Percentiles rank a stretch among this genome's conserved stretches.
Conservation (phyloP, 1,284 basidiomycete species). For the Trichosporon sp. region DNA sequence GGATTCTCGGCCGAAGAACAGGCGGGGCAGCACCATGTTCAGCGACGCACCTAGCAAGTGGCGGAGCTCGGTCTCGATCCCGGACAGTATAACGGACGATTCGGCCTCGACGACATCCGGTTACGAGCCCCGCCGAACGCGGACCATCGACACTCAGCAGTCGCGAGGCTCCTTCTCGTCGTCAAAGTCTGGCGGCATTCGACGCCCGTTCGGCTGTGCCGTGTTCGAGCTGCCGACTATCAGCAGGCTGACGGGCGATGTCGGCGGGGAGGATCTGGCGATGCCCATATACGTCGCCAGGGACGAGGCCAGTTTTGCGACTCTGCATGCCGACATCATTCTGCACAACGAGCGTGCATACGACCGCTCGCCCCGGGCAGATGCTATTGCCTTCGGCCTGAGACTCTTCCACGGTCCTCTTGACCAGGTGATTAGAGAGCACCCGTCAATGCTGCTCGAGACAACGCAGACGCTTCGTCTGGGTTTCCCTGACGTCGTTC, state of each 20-base stretch:
- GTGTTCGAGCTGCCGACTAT: slow-evolving; percentile 80
- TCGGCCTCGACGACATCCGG: slow-evolving; percentile 44
- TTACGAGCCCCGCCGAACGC: slow-evolving; percentile 30
- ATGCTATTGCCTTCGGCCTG: slow-evolving; percentile 80
- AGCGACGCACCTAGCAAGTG: slow-evolving; percentile 12
- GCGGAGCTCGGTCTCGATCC: slow-evolving; percentile 25
- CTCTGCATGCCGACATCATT: slow-evolving; percentile 92
- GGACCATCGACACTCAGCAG: slow-evolving; percentile 28
- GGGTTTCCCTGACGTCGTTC: slow-evolving; percentile 96
- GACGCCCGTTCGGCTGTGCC: slow-evolving; percentile 90
- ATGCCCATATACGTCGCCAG: slow-evolving; percentile 86
- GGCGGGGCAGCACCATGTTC: slow-evolving; percentile 16
- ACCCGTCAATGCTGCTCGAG: slow-evolving; percentile 79
- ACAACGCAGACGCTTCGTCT: slow-evolving; percentile 77
- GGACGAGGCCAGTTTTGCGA: slow-evolving; percentile 82
- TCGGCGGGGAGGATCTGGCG: slow-evolving; percentile 62
- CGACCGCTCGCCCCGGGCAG: slow-evolving; percentile 77
- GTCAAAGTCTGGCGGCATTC: slow-evolving; percentile 49
- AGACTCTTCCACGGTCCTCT: slow-evolving; percentile 82
- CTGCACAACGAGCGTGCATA: slow-evolving; percentile 72
- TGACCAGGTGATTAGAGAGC: slow-evolving; percentile 69
- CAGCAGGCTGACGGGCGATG: slow-evolving; percentile 51
- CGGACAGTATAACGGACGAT: slow-evolving; percentile 40
- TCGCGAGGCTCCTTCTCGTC: slow-evolving; percentile 20
- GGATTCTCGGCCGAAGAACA: slow-evolving; percentile 6